Conservation (phyloP, 2,329 filamentous ascomycete genomes). For the Arthrobotrys musiformis region DNA sequence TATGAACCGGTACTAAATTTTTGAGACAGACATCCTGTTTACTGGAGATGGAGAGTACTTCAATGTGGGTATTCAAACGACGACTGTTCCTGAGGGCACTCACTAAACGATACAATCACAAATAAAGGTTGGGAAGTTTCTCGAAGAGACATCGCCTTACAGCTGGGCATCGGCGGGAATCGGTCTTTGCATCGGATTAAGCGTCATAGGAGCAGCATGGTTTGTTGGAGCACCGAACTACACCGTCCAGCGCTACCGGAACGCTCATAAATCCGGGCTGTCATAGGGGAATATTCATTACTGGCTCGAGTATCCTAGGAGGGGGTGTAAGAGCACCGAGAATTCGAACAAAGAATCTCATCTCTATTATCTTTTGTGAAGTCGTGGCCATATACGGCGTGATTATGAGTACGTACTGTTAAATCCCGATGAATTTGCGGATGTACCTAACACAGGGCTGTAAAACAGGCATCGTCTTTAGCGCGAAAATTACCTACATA, state of each 20-base stretch:
- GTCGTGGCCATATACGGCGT: slow-evolving; percentile 99
- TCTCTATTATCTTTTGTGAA: slow-evolving; percentile 99
- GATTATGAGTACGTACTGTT: slow-evolving; percentile 77
- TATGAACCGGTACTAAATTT: slow-evolving; percentile 58
- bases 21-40: slow-evolving; percentile 90
- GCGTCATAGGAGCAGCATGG: slow-evolving; percentile 97
- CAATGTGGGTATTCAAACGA: slow-evolving; percentile 72
- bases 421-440: background rate
- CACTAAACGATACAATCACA: slow-evolving; percentile 57
- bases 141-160: slow-evolving; percentile 92
- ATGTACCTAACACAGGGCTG: background rate
- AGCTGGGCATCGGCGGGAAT: slow-evolving; percentile 93
- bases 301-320: slow-evolving; percentile 95
- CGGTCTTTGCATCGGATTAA: slow-evolving; percentile 91
- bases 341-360: slow-evolving; percentile 99
- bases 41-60: slow-evolving; percentile 95
- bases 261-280: slow-evolving; percentile 1
- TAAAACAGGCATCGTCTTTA: slow-evolving; percentile 82
- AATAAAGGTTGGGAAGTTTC: slow-evolving; percentile 83
- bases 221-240: slow-evolving; percentile 65
- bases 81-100: background rate
- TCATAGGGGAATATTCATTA: slow-evolving; percentile 96
- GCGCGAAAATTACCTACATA: slow-evolving; percentile 77
- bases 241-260: background rate
- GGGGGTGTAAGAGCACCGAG: slow-evolving; percentile 95